A percentile compares a stretch with the other conserved stretches of the same genome.
Conservation (phyloP, 768 basidiomycete genomes). For the Suillus sp. region DNA sequence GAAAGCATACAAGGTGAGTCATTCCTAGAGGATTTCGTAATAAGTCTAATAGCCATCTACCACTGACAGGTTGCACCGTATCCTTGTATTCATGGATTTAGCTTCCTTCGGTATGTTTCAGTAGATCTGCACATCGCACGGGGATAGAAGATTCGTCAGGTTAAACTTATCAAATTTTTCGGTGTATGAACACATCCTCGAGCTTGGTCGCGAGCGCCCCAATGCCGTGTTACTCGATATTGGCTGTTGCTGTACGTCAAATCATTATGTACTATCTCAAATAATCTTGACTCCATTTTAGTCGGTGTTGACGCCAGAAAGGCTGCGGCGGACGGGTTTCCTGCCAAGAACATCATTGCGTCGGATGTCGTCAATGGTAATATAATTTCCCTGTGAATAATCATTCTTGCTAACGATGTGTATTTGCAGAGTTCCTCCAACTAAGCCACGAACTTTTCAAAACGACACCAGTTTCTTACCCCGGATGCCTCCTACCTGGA, state of each 20-base stretch:
- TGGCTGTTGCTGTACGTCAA: slow-evolving; percentile 46
- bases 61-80: slow-evolving; percentile 13
- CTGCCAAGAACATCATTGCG: slow-evolving; percentile 38
- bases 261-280: background rate
- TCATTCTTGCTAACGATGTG: background rate
- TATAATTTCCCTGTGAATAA: background rate
- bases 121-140: background rate
- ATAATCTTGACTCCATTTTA: background rate
- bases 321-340: slow-evolving; percentile 45
- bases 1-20: slow-evolving; percentile 28
- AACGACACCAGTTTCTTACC: slow-evolving; percentile 53
- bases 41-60: background rate
- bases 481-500: slow-evolving; percentile 54
- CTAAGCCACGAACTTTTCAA: slow-evolving; percentile 64
- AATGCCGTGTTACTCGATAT: slow-evolving; percentile 46
- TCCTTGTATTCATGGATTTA: slow-evolving; percentile 30
- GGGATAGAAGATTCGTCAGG: background rate
- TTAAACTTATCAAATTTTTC: background rate
- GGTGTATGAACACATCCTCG: slow-evolving; percentile 8
- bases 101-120: slow-evolving; percentile 22
- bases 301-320: slow-evolving; percentile 41
- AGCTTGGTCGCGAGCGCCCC: slow-evolving; percentile 30
- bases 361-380: slow-evolving; percentile 42
- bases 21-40: background rate
- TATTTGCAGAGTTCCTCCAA: slow-evolving; percentile 53